phyloP scores from a whole-genome alignment of 805 yeast genomes.

The Zygotorulaspora florentina region DNA sequence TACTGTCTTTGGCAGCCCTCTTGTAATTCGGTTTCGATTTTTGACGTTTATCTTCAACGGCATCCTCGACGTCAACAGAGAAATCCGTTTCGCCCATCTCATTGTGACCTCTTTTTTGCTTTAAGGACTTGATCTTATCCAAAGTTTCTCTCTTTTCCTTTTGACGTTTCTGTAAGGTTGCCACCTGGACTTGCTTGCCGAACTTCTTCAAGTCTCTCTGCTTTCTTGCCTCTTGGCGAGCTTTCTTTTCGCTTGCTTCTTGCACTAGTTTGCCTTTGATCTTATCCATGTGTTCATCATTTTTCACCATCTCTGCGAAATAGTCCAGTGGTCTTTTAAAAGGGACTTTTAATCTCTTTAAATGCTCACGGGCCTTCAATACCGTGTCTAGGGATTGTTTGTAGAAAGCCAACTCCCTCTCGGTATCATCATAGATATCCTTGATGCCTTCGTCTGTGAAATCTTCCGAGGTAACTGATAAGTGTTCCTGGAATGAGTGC shows the following conservation, averaged over 20 bases:
- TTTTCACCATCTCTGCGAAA: constrained; percentile 97
- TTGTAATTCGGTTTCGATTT: constrained; percentile 58
- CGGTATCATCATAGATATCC: constrained; percentile 93
- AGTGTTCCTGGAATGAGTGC: constrained; percentile 79
- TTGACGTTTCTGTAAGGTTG: constrained; percentile 88
- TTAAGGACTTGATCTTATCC: constrained; percentile 85
- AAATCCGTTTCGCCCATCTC: constrained; percentile 57
- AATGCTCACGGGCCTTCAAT: constrained; percentile 58
- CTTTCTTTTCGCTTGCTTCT: constrained; percentile 81
- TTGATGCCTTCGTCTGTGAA: constrained; percentile 63
- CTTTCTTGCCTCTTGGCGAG: constrained; percentile 86
- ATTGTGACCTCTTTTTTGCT: constrained; percentile 77
- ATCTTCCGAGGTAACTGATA: constrained; percentile 58
- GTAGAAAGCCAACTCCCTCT: constrained; percentile 91
- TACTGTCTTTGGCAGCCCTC: constrained; percentile 65
- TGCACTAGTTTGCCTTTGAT: constrained; percentile 73
- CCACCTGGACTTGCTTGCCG: constrained; percentile 95
- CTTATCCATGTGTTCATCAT: constrained; percentile 97
- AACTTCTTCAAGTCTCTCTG: constrained; percentile 94
- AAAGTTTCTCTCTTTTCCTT: constrained; percentile 87
- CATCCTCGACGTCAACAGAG: constrained; percentile 88
- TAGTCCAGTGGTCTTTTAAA: constrained; percentile 92
- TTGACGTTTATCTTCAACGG: constrained; percentile 45
- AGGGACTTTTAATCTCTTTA: constrained; percentile 70
- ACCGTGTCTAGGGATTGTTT: constrained; percentile 91